These are phyloP conservation scores for Starmerella potacharoeniae DNA, from an alignment of 805 yeast genomes.

Conservation along the genomic window DNA sequence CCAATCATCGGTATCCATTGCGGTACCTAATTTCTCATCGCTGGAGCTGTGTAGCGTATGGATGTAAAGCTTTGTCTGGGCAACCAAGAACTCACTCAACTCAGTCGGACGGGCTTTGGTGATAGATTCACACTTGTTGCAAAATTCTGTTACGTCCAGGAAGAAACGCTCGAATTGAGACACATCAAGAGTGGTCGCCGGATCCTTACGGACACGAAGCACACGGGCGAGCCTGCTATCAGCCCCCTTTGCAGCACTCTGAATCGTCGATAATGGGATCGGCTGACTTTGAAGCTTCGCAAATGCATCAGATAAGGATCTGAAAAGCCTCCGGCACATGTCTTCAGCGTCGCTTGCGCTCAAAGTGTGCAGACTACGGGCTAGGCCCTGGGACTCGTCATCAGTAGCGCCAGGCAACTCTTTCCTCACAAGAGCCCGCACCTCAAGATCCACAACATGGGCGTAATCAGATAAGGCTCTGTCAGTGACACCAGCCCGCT, in stretches of 20 bases:
- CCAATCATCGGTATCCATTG: constrained; percentile 68
- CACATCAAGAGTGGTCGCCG: constrained; percentile 45
- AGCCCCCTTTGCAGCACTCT: constrained; percentile 49
- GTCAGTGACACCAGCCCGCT: neutral
- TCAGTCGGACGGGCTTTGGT: constrained; percentile 51
- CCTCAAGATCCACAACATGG: neutral
- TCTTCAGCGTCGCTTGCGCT: constrained; percentile 64
- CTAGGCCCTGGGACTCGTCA: constrained; percentile 22
- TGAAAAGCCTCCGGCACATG: constrained; percentile 38
- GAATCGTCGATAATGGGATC: neutral
- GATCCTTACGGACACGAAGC: constrained; percentile 63
- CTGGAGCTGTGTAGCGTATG: constrained; percentile 44
- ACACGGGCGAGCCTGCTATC: constrained; percentile 71
- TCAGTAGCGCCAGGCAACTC: neutral
- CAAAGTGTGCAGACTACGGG: constrained; percentile 47
- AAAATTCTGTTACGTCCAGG: constrained; percentile 53
- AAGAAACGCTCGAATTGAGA: constrained; percentile 58
- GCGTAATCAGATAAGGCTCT: neutral
- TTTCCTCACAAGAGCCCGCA: neutral
- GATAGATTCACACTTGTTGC: constrained; percentile 72
- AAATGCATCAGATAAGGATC: neutral
- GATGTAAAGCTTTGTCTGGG: constrained; percentile 52
- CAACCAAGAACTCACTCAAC: constrained; percentile 55
- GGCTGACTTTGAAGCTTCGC: neutral
- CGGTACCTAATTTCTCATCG: constrained; percentile 36